A percentile compares a stretch with the other conserved stretches of the same genome.
Evolutionary conservation across 495 filamentous ascomycete species (phyloP).

Genomic region (Paragyromitra xinjiangensis): DNA sequence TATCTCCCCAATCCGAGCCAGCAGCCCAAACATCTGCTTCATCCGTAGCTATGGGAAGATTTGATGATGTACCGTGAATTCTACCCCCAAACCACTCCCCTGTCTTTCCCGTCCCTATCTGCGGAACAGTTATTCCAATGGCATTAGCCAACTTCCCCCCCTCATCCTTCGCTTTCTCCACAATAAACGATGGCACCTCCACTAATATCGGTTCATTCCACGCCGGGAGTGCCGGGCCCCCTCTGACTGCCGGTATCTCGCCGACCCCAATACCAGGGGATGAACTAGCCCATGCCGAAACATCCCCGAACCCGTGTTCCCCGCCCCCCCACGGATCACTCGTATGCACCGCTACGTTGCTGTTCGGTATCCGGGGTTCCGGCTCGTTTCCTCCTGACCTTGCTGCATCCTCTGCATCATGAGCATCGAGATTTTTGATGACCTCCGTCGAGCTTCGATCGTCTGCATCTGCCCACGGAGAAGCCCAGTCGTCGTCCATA

Average conservation of each 20-base stretch:
- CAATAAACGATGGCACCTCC: constrained; percentile 26
- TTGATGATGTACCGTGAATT: neutral
- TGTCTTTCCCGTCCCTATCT: neutral
- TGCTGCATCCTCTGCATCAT: constrained; percentile 38
- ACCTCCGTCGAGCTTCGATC: constrained; percentile 44
- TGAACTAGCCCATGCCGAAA: constrained; percentile 51
- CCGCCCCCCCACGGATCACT: constrained; percentile 47
- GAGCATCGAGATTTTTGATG: constrained; percentile 40
- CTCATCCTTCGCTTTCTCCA: constrained; percentile 26
- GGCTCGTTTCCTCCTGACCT: constrained; percentile 28
- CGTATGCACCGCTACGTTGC: constrained; percentile 21
- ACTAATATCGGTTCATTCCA: constrained; percentile 30
- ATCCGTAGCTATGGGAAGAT: constrained; percentile 31
- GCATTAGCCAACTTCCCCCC: neutral
- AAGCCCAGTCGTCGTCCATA: constrained; percentile 56
- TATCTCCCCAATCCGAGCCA: constrained; percentile 51
- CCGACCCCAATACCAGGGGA: constrained; percentile 35
- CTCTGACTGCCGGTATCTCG: constrained; percentile 13
- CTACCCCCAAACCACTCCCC: constrained; percentile 30
- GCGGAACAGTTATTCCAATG: constrained; percentile 12
- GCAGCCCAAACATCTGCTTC: constrained; percentile 51
- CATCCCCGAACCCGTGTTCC: constrained; percentile 49
- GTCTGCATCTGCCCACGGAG: constrained; percentile 58
- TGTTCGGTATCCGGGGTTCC: constrained; percentile 24
- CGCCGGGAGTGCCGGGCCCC: constrained; percentile 14